A percentile compares a stretch with the other conserved stretches of the same genome.
phyloP scores from a whole-genome alignment of 2,329 filamentous ascomycete species.

The Ophiostoma montium region DNA sequence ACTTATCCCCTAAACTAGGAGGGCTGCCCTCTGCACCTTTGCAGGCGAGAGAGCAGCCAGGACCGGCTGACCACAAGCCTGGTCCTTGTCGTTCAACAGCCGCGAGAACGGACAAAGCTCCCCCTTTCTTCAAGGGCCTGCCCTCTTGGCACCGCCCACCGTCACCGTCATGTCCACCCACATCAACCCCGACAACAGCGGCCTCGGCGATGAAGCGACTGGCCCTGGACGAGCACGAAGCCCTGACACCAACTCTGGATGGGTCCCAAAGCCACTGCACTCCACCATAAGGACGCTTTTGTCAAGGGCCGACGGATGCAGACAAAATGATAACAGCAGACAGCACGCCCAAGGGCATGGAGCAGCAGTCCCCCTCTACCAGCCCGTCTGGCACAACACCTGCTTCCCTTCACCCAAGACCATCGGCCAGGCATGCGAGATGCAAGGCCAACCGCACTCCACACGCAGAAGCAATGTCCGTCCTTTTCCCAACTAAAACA shows the following conservation, averaged over 20 bases:
- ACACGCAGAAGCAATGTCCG: not conserved
- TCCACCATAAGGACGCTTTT: slow-evolving; percentile 12
- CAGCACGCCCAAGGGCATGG: not conserved
- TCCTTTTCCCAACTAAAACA: not conserved
- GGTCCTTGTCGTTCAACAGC: slow-evolving; percentile 18
- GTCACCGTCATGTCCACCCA: not conserved
- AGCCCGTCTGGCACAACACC: too few relatives aligned
- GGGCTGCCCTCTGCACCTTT: slow-evolving; percentile 35
- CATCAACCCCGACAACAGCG: not conserved
- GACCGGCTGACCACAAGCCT: slow-evolving; percentile 26
- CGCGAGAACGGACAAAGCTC: not conserved
- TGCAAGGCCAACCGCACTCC: not conserved
- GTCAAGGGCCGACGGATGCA: not conserved
- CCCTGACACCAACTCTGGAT: slow-evolving; percentile 91
- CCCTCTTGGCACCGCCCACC: not conserved
- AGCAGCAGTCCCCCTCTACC: too few relatives aligned
- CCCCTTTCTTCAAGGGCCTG: slow-evolving; percentile 1
- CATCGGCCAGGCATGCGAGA: slow-evolving; percentile 12
- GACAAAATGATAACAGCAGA: slow-evolving; percentile 5
- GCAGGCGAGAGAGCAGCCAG: slow-evolving; percentile 35
- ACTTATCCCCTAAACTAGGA: slow-evolving; percentile 38
- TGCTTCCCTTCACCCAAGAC: too few relatives aligned
- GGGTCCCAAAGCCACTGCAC: slow-evolving; percentile 47
- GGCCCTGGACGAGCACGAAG: slow-evolving; percentile 67
- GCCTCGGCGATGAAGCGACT: not conserved